Base-by-base conservation (phyloP, 2,329 filamentous ascomycete species). In the Microcyclospora pomicola region DNA sequence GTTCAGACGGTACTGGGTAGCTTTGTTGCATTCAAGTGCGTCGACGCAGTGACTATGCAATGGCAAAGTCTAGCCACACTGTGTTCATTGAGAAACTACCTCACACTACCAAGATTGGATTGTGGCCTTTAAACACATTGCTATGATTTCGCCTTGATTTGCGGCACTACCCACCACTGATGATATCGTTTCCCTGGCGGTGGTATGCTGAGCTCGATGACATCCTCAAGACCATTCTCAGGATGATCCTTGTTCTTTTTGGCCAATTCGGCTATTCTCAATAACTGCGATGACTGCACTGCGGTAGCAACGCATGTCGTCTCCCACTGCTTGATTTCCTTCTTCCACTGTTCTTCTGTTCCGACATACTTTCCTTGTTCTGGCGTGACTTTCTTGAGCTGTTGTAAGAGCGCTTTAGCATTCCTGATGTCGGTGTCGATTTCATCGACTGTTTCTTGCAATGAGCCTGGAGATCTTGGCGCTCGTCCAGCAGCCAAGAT, bases 91-190 rank as follows among this genome's bases (percentile, higher is more conserved):
- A 4, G 19, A 24, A 24, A n/a, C n/a, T n/a, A n/a, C n/a, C n/a
- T n/a, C n/a, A n/a, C n/a, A n/a, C n/a, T n/a, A n/a, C n/a, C n/a
- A n/a, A n/a, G n/a, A n/a, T n/a, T n/a, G n/a, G n/a, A n/a, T n/a
- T n/a, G n/a, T n/a, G n/a, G n/a, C n/a, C n/a, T n/a, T n/a, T 24
- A 7, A 24, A 24, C 19, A 24, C 5, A 24, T 7, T 7, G 4
- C 30, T 31, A 31, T 15, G 12, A 6, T 39, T 44, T 48, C 42
- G 48, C 45, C 32, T 46, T 49, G n/a, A 68, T 46, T 46, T 58
- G 63, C 5, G 59, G 64, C n/a, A 69, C 60, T 19, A 63, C 49
- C 66, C 66, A 69, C 47, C 62, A 65, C 33, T 58, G 56, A 16
- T 59, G 54, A 54, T 63, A 65, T 47, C 64, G 56, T 47, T 60